Evolutionary conservation across 202 grass and related monocot species (phyloP).

Genomic region (Hordeum pubiflorum): DNA sequence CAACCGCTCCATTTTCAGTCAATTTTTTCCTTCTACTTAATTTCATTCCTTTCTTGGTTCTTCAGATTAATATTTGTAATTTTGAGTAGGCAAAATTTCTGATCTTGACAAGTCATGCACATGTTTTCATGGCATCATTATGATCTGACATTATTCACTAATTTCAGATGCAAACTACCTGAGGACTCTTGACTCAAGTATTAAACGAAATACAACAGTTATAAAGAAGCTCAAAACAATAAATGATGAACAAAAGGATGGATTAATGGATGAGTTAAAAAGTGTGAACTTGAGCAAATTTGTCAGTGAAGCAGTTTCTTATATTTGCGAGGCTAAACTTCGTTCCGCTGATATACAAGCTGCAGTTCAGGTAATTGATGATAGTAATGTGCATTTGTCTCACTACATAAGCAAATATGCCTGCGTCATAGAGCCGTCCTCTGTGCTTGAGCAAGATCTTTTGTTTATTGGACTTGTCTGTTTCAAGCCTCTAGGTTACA

Average conservation of each 20-base stretch:
- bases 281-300: conserved; percentile 98
- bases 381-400: background rate
- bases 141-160: conserved; percentile 23
- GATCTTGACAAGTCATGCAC: background rate
- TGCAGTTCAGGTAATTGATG: conserved; percentile 78
- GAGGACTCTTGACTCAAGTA: conserved; percentile 93
- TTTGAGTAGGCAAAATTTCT: conserved; percentile 1
- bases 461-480: background rate
- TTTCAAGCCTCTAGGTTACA: conserved; percentile 15
- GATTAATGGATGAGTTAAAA: conserved; percentile 86
- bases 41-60: conserved; percentile 2
- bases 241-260: conserved; percentile 84
- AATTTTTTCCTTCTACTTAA: background rate
- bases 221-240: conserved; percentile 95
- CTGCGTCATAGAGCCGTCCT: background rate
- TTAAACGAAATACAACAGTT: conserved; percentile 77
- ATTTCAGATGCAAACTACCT: conserved; percentile 81
- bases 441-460: background rate
- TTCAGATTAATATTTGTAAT: background rate
- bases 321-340: conserved; percentile 98
- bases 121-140: conserved; percentile 2
- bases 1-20: background rate
- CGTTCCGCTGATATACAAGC: conserved; percentile 92
- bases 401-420: background rate
- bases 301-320: conserved; percentile 94